Evolutionary conservation across 202 grass and related monocot species (phyloP).

Genomic region (Saccharum hybrid): DNA sequence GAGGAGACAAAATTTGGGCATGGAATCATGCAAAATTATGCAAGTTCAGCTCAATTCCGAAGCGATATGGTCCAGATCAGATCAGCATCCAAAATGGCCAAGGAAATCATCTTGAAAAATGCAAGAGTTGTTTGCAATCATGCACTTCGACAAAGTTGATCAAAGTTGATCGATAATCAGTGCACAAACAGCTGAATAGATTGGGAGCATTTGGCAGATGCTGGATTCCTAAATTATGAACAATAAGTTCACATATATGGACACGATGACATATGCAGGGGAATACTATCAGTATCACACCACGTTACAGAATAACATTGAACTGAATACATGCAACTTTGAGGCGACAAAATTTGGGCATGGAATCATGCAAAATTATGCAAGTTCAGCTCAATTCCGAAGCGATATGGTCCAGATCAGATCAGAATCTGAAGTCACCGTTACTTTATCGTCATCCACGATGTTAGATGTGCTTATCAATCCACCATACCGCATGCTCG

Average conservation of each 20-base stretch:
- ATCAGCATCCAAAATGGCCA: no score
- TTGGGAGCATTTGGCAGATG: no score
- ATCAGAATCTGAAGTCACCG: slow-evolving; percentile 77
- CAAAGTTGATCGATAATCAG: neutral
- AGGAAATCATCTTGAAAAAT: no score
- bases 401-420: slow-evolving; percentile 94
- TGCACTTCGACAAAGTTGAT: neutral
- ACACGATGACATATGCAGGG: no score
- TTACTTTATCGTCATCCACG: slow-evolving; percentile 63
- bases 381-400: slow-evolving; percentile 38
- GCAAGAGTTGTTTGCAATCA: no score
- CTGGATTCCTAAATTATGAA: neutral
- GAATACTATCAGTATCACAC: neutral
- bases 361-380: slow-evolving; percentile 12
- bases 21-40: slow-evolving; percentile 12
- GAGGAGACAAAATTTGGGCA: slow-evolving; percentile 40
- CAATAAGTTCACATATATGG: slow-evolving; percentile 11
- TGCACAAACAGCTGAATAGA: neutral
- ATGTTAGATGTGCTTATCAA: slow-evolving; percentile 91
- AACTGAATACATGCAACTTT: neutral
- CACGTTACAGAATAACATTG: neutral
- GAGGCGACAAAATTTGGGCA: slow-evolving; percentile 40
- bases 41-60: slow-evolving; percentile 25
- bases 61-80: no score
- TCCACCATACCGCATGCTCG: slow-evolving; percentile 73